These are phyloP conservation scores for Neurospora tetrasperma DNA, from an alignment of 495 filamentous ascomycete genomes.

Conservation along the genomic window DNA sequence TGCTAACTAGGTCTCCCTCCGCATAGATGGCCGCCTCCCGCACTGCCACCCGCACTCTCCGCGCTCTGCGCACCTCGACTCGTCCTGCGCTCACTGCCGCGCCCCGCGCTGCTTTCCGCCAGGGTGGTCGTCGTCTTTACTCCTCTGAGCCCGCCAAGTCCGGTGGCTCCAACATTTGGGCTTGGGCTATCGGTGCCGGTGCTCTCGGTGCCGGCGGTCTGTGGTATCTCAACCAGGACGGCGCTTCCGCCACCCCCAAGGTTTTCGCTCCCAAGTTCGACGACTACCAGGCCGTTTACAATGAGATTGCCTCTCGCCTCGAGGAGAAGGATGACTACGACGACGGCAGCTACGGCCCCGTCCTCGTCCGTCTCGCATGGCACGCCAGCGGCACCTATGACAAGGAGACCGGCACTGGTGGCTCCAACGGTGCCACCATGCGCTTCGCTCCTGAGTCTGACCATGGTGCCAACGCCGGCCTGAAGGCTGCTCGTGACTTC, in stretches of 20 bases:
- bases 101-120: conserved; percentile 51
- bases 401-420: conserved; percentile 78
- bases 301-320: conserved; percentile 67
- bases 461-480: conserved; percentile 90
- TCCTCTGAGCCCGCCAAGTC: conserved; percentile 56
- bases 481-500: conserved; percentile 83
- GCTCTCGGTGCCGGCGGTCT: conserved; percentile 54
- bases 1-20: neutral
- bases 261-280: conserved; percentile 64
- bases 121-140: conserved; percentile 62
- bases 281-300: conserved; percentile 95
- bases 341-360: conserved; percentile 91
- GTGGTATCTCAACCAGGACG: conserved; percentile 45
- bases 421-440: conserved; percentile 97
- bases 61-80: conserved; percentile 47
- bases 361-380: conserved; percentile 78
- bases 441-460: conserved; percentile 84
- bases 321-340: conserved; percentile 92
- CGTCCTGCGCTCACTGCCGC: conserved; percentile 38
- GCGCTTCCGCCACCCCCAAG: conserved; percentile 36
- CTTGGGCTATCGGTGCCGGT: conserved; percentile 41
- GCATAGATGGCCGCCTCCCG: conserved; percentile 30
- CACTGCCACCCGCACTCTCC: conserved; percentile 39
- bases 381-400: conserved; percentile 86
- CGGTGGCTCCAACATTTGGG: conserved; percentile 35